Base-by-base conservation (phyloP, 75 land plant species). In the Selaginella moellendorffii region DNA sequence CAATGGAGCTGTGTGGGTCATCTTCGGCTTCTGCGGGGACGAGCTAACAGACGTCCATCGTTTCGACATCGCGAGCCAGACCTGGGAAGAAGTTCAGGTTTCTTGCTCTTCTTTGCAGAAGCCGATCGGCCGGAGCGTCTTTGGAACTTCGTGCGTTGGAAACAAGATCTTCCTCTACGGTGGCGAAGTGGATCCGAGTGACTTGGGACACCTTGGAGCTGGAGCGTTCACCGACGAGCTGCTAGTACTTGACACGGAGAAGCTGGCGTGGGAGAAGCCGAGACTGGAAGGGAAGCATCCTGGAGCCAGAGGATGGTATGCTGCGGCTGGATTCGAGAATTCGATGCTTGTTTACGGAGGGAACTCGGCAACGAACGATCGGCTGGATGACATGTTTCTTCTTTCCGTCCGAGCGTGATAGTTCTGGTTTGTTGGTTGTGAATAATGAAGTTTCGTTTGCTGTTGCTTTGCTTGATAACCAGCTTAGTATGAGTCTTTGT, bases 101-200 rank as follows among this genome's bases (percentile, higher is more conserved):
- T 29, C 2, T 0, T 88, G 97, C 0, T n/a, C n/a, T n/a, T n/a
- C n/a, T n/a, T n/a, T n/a, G n/a, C 79, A 85, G 26, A 88, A 74
- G 52, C 88, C 97, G 2, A 73, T 77, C 0, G 67, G 85, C 0
- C 61, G 97, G 36, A 91, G 97, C 28, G 97, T 91, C 29, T 87
- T 91, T 53, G 80, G 82, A 0, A 70, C 79, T 0, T 62, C 68
- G 20, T 68, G 36, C 9, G 60, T 82, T n/a, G 89, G 95, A 0
- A 79, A 76, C 69, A 69, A 81, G 52, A 66, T 91, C 2, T 23
- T 81, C 27, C 52, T 81, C 26, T 88, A 66, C 63, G 97, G 97
- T 18, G 97, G 95, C 5, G 97, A 91, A 54, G 70, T 91, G 0
- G 97, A 91, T 54, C 95, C 95, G 0, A 91, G 97, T 68, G 95